phyloP scores from a whole-genome alignment of 2,329 filamentous ascomycete genomes.

The Fonsecaea multimorphosa region DNA sequence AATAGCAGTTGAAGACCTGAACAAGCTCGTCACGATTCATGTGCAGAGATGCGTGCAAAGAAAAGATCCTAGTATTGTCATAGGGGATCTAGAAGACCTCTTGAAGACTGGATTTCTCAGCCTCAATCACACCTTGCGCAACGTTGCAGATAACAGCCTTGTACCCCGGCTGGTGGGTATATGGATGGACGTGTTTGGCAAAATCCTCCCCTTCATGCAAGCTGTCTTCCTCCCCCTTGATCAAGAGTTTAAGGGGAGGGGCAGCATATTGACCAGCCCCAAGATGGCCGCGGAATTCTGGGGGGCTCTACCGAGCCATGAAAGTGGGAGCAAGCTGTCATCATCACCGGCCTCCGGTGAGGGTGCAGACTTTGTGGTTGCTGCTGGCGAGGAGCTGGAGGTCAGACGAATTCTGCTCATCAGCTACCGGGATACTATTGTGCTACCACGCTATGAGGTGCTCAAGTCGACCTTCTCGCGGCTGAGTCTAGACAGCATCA shows the following conservation, averaged over 20 bases:
- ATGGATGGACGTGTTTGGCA: slow-evolving; percentile 92
- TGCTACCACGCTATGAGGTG: slow-evolving; percentile 85
- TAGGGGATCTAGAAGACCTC: slow-evolving; percentile 68
- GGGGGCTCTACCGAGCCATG: slow-evolving; percentile 69
- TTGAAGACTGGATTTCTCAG: slow-evolving; percentile 78
- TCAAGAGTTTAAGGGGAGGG: slow-evolving; percentile 86
- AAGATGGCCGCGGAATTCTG: slow-evolving; percentile 85
- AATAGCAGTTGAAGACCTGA: slow-evolving; percentile 70
- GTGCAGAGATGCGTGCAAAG: slow-evolving; percentile 68
- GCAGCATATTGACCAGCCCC: slow-evolving; percentile 75
- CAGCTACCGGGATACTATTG: slow-evolving; percentile 85
- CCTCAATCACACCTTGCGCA: slow-evolving; percentile 80
- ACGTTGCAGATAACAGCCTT: slow-evolving; percentile 82
- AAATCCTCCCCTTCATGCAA: slow-evolving; percentile 89
- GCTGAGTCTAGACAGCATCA: slow-evolving; percentile 79
- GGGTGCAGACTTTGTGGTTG: slow-evolving; percentile 40
- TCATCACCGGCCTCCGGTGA: slow-evolving; percentile 39
- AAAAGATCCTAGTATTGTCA: slow-evolving; percentile 62
- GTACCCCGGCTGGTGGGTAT: slow-evolving; percentile 89
- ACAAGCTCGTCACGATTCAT: slow-evolving; percentile 66
- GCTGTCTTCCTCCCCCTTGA: slow-evolving; percentile 93
- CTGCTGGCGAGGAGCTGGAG: slow-evolving; percentile 71
- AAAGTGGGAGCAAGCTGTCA: slow-evolving; percentile 43
- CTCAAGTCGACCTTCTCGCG: slow-evolving; percentile 90
- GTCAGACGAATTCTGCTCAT: slow-evolving; percentile 87